phyloP scores from a whole-genome alignment of 2,329 filamentous ascomycete species.

The Neofusicoccum parvum region DNA sequence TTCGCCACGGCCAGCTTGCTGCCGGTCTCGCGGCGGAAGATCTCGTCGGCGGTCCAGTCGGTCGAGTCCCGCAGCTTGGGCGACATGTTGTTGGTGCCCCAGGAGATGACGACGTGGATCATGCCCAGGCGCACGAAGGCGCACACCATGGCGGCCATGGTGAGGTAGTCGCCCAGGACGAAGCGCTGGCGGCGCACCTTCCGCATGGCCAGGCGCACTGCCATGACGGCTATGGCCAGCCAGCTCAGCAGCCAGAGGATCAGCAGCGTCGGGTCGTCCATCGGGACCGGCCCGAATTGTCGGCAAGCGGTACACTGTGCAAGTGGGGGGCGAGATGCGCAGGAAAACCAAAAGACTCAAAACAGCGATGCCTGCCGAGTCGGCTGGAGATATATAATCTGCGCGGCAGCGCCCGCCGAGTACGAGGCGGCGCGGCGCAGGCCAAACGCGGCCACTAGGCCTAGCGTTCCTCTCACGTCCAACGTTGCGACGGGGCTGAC shows the following conservation, averaged over 20 bases:
- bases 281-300: conserved; percentile 4
- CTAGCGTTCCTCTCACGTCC: not conserved
- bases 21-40: not conserved
- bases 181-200: not conserved
- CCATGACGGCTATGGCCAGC: conserved; percentile 1
- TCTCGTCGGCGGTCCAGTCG: not conserved
- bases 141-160: conserved; percentile 1
- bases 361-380: not conserved
- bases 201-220: not conserved
- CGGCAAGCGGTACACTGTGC: not conserved
- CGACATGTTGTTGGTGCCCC: conserved; percentile 11
- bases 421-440: too few relatives aligned
- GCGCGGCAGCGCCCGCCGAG: not conserved
- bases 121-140: conserved; percentile 7
- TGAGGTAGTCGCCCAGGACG: not conserved
- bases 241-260: conserved; percentile 11
- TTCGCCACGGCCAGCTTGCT: conserved; percentile 8
- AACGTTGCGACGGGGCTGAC: not conserved
- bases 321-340: conserved; percentile 1
- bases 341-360: not conserved
- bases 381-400: not conserved
- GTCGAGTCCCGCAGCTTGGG: not conserved
- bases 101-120: not conserved
- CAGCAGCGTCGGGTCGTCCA: conserved; percentile 13
- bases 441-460: not conserved